Percentiles rank a stretch among this genome's conserved stretches.
Evolutionary conservation across 2,329 filamentous ascomycete genomes (phyloP).

Genomic region (Ampelomyces quisqualis): DNA sequence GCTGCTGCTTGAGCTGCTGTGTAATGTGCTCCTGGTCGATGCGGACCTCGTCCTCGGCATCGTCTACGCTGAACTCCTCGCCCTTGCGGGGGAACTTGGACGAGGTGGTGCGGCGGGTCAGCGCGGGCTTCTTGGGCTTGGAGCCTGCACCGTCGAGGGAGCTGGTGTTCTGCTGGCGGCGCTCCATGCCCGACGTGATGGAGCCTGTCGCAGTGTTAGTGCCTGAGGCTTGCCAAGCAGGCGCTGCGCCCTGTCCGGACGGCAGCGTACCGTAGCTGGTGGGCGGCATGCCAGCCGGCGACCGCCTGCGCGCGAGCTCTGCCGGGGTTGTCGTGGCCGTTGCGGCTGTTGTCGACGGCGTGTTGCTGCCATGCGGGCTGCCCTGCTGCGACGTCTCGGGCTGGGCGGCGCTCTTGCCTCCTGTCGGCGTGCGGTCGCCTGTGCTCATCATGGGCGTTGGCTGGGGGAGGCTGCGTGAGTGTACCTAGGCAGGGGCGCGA

Average conservation of each 20-base stretch:
- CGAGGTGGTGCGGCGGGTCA: slow-evolving; percentile 73
- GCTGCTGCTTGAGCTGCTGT: slow-evolving; percentile 29
- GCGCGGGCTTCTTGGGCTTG: slow-evolving; percentile 67
- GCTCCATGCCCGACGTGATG: slow-evolving; percentile 38
- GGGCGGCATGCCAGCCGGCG: slow-evolving; percentile 29
- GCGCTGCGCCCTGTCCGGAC: neutral
- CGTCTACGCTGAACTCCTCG: slow-evolving; percentile 87
- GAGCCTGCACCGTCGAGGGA: slow-evolving; percentile 22
- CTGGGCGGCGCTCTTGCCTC: slow-evolving; percentile 24
- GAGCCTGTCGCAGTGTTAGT: slow-evolving; percentile 31
- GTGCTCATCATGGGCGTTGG: slow-evolving; percentile 32
- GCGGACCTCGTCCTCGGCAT: slow-evolving; percentile 78
- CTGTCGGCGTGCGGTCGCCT: slow-evolving; percentile 28
- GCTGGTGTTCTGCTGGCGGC: slow-evolving; percentile 25
- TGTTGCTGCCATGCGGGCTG: slow-evolving; percentile 29
- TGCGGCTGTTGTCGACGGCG: slow-evolving; percentile 22
- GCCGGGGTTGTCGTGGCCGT: slow-evolving; percentile 20
- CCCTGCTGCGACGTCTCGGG: slow-evolving; percentile 27
- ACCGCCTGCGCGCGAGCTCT: slow-evolving; percentile 36
- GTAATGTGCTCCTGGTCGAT: slow-evolving; percentile 57
- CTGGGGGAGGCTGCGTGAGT: slow-evolving; percentile 5
- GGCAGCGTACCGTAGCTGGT: slow-evolving; percentile 38
- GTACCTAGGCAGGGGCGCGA: slow-evolving; percentile 1
- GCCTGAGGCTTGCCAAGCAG: slow-evolving; percentile 1
- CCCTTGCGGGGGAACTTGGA: slow-evolving; percentile 75